Base-by-base conservation (phyloP, 345 rosid genomes). In the Hibiscus tridactylites region DNA sequence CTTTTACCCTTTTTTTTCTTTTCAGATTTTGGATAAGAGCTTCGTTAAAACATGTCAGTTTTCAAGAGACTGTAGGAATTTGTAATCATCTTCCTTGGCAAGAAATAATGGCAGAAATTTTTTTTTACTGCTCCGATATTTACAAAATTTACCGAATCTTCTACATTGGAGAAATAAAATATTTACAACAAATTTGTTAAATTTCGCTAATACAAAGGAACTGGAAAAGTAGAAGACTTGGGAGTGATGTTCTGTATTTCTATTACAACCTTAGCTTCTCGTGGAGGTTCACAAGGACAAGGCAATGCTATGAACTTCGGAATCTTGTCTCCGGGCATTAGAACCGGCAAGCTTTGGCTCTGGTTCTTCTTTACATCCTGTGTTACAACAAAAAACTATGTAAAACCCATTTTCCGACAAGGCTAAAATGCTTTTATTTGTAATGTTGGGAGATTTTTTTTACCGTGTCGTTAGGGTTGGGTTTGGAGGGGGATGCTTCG, bases 221-320 rank as follows among this genome's bases (percentile, higher is more conserved):
- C 88, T 2, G 93, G 90, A 56, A 85, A 71, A 56, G 83, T 86
- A 9, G 85, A 91, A 63, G 83, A 78, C 72, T 89, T 88, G 31
- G 86, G 86, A 39, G 82, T 86, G 44, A 39, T 39, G 69, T 82
- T 85, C 29, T 81, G 78, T 66, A 75, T 86, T 68, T 77, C 60
- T 2, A 83, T 80, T 9, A 70, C 79, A 13, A 81, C 71, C 61
- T 79, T 82, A 52, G 87, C 89, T 53, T 80, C 71, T 3, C 82
- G 80, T 31, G 78, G 83, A 8, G 98, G 93, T 85, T 85, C 79
- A 73, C 96, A 84, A 0, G 98, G 97, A 73, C 97, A 88, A 44
- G 98, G 98, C 81, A 93, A 81, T 80, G 98, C 98, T 76, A 93
- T 88, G 60, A 93, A 93, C 74, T 88, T 93, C 0, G 98, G 89